Conservation (phyloP, 768 basidiomycete species). For the Mycena maculata region DNA sequence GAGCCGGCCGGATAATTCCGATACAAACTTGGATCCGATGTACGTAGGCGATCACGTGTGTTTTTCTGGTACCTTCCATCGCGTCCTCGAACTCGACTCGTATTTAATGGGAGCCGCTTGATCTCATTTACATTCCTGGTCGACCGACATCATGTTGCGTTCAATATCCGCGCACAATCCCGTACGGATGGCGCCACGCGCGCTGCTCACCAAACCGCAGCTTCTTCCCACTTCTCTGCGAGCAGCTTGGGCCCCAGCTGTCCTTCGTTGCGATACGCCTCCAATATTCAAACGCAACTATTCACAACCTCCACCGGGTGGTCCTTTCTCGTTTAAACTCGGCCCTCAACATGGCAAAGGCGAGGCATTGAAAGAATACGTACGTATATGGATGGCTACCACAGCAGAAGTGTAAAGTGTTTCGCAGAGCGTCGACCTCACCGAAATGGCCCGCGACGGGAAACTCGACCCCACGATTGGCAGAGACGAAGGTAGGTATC, state of each 20-base stretch:
- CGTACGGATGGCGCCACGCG: not conserved
- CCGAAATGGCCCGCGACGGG: conserved; percentile 83
- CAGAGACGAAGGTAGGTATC: conserved; percentile 75
- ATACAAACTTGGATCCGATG: too few species aligned
- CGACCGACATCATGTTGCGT: conserved; percentile 2
- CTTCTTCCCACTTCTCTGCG: not conserved
- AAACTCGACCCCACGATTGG: conserved; percentile 94
- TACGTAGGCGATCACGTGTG: conserved; percentile 17
- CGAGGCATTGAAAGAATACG: conserved; percentile 86
- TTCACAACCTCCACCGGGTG: conserved; percentile 57
- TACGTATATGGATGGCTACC: conserved; percentile 37
- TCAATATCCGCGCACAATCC: not conserved
- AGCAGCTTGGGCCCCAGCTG: not conserved
- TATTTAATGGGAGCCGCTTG: conserved; percentile 11
- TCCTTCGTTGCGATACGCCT: not conserved
- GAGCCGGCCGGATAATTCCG: too few species aligned
- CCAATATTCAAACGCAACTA: conserved; percentile 49
- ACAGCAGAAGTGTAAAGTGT: not conserved
- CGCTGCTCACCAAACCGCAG: not conserved
- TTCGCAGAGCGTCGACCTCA: conserved; percentile 81
- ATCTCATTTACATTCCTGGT: not conserved
- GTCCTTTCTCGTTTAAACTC: conserved; percentile 53
- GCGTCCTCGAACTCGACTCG: not conserved
- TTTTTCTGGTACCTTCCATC: conserved; percentile 29
- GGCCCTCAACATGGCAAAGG: conserved; percentile 80